Evolutionary conservation across 2,329 filamentous ascomycete species (phyloP), one percentile per base, ranked within the genome.

Genomic region (Shiraia sp.): DNA sequence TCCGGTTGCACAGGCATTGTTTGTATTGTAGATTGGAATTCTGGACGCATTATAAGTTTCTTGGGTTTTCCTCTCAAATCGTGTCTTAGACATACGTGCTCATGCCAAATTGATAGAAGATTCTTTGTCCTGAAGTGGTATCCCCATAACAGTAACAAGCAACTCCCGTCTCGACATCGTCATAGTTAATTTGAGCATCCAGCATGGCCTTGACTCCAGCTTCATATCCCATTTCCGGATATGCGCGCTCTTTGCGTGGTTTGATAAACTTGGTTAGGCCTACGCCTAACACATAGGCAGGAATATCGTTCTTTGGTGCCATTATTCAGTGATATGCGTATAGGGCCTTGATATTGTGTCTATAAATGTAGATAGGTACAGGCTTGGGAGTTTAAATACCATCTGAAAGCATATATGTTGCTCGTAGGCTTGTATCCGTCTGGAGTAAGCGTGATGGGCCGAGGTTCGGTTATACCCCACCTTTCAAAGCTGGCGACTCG

Each of bases 191-290:
- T 44, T 95, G 85, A 1, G 89, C 89, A 68, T 82, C 80, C 14
- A 85, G 69, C 78, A 93, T 83, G 19, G 90, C 89, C 72, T 95
- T 95, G 67, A 93, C 79, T 53, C 89, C 90, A 10, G 90, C 90
- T 72, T 96, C 90, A 69, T 90, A 96, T 35, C 91, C 91, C 30
- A 96, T 83, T 65, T 96, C 91, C 5, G 90, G 90, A 74, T 96
- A 96, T 72, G 93, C 88, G 51, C 95, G 87, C 69, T 90, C 90
- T 66, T 88, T 88, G 39, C 90, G 82, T 19, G 91, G 91, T 77
- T 96, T 96, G 82, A 96, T 91, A 80, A 97, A 97, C 74, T 95
- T 95, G 74, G 92, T 96, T 85, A 97, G 90, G 73, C 92, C 92
- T 54, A 97, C 92, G 75, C 92, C 92, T 38, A 96, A 82, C 65